phyloP scores from a whole-genome alignment of 2,329 filamentous ascomycete genomes.

The Xylaria sp. region DNA sequence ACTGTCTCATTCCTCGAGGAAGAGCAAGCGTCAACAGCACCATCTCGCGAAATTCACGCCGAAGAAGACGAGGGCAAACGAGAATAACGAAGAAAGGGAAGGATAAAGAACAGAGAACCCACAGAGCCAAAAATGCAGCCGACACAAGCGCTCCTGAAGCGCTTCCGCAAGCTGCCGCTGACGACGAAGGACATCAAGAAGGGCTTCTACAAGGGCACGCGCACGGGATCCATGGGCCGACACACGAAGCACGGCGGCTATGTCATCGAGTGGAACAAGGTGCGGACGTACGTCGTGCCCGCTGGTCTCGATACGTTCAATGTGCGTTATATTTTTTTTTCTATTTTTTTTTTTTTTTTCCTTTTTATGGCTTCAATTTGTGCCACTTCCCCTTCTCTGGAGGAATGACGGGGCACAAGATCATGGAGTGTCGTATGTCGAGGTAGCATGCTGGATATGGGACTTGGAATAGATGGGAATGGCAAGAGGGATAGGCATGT shows the following conservation, averaged over 20 bases:
- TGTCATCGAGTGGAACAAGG: constrained; percentile 84
- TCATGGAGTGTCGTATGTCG: not conserved
- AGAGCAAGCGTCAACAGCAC: not conserved
- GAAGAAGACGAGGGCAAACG: not conserved
- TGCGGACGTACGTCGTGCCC: constrained; percentile 90
- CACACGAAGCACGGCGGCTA: constrained; percentile 89
- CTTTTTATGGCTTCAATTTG: not conserved
- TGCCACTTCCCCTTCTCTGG: not conserved
- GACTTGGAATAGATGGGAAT: not conserved
- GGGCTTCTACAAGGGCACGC: constrained; percentile 97
- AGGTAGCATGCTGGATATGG: not conserved
- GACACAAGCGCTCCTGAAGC: constrained; percentile 73
- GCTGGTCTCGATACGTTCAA: constrained; percentile 75
- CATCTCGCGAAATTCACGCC: not conserved
- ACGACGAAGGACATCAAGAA: constrained; percentile 94
- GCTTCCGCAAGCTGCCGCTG: constrained; percentile 79
- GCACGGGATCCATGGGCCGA: constrained; percentile 85
- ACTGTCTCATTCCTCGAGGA: not conserved
- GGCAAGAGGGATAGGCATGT: not conserved
- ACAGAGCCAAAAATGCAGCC: constrained; percentile 67
- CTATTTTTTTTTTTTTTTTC: no score
- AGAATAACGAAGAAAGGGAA: not conserved
- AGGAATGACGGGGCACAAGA: not conserved
- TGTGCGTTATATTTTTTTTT: constrained; percentile 61
- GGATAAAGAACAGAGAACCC: not conserved